Evolutionary conservation across 192 early-diverging fungal species (phyloP).

Genomic region (Haplosporangium gracile): DNA sequence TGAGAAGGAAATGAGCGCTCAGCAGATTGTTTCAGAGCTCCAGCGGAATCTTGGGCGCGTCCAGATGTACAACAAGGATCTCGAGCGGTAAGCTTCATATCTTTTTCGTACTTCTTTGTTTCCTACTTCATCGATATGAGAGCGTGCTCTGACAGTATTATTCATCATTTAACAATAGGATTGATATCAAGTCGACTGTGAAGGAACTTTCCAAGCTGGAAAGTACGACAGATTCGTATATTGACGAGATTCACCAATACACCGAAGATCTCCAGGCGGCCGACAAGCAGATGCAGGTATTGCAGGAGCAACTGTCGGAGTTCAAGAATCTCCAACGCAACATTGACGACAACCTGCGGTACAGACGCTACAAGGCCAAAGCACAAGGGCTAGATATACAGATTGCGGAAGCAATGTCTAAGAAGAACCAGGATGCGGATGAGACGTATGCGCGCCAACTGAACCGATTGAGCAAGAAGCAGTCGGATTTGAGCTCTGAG

Average conservation of each 20-base stretch:
- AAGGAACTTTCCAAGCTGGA: conserved; percentile 42
- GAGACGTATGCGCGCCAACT: conserved; percentile 61
- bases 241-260: conserved; percentile 42
- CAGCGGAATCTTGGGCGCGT: conserved; percentile 50
- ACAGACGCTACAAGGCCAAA: conserved; percentile 41
- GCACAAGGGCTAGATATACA: conserved; percentile 57
- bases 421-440: conserved; percentile 42
- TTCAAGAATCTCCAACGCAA: conserved; percentile 55
- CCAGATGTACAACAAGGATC: conserved; percentile 49
- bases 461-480: conserved; percentile 57
- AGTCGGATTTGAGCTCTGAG: conserved; percentile 56
- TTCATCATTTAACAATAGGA: background rate
- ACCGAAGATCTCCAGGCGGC: conserved; percentile 27
- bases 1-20: conserved; percentile 19
- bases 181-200: conserved; percentile 24
- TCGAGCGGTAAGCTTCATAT: conserved; percentile 34
- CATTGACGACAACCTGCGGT: conserved; percentile 62
- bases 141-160: background rate
- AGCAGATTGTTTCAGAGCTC: conserved; percentile 43
- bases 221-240: conserved; percentile 13
- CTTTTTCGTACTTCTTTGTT: background rate
- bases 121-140: background rate
- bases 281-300: conserved; percentile 42
- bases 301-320: conserved; percentile 54
- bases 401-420: conserved; percentile 35